phyloP scores from a whole-genome alignment of 768 basidiomycete genomes.

The Solioccasus polychromus region DNA sequence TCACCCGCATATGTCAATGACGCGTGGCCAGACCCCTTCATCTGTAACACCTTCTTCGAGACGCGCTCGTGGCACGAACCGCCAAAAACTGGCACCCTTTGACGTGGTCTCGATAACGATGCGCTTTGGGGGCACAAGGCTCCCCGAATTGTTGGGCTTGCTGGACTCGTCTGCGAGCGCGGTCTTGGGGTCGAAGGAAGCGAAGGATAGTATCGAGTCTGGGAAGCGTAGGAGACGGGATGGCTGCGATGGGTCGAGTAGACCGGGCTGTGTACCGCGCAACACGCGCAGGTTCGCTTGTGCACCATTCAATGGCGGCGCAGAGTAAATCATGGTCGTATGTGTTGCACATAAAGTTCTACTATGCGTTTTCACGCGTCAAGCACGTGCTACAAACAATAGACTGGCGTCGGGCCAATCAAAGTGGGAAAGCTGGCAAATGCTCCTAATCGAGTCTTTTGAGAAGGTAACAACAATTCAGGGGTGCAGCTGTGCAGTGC shows the following conservation, averaged over 20 bases:
- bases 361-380: too few relatives aligned
- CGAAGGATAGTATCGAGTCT: constrained; percentile 64
- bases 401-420: too few relatives aligned
- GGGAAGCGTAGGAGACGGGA: constrained; percentile 58
- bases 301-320: constrained; percentile 1
- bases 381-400: constrained; percentile 14
- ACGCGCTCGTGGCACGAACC: constrained; percentile 73
- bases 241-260: constrained; percentile 61
- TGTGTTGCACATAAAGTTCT: too few relatives aligned
- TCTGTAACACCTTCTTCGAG: constrained; percentile 53
- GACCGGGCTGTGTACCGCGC: constrained; percentile 54
- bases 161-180: constrained; percentile 46
- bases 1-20: constrained; percentile 69
- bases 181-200: constrained; percentile 68
- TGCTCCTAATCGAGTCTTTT: too few relatives aligned
- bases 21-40: constrained; percentile 71
- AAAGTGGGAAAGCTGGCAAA: too few relatives aligned
- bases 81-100: constrained; percentile 59
- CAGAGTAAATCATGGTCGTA: constrained; percentile 10
- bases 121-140: constrained; percentile 58
- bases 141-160: constrained; percentile 44
- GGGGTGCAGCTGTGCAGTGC: too few relatives aligned
- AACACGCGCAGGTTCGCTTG: constrained; percentile 14
- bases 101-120: constrained; percentile 68
- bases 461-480: too few relatives aligned